These are phyloP conservation scores for Blumeria hordei DNA, from an alignment of 2,329 filamentous ascomycete species.

Conservation along the genomic window DNA sequence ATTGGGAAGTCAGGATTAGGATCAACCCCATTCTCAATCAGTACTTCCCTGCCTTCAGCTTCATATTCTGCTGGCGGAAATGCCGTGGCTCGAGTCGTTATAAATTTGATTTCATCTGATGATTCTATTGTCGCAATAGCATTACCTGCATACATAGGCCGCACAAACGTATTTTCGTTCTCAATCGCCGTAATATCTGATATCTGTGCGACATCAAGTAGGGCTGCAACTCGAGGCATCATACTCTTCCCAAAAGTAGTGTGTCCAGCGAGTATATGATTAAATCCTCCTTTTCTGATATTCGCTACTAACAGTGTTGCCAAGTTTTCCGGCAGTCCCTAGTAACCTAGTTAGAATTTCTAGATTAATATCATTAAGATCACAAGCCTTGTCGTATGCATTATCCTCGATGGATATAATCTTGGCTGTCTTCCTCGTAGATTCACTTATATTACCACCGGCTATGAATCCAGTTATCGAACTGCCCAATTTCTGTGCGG, in stretches of 20 bases:
- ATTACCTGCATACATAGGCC: slow-evolving; percentile 93
- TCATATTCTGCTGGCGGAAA: slow-evolving; percentile 54
- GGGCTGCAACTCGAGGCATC: slow-evolving; percentile 70
- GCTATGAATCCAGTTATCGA: slow-evolving; percentile 71
- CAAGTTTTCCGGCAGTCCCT: slow-evolving; percentile 83
- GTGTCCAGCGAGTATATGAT: slow-evolving; percentile 74
- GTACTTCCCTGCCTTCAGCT: slow-evolving; percentile 38
- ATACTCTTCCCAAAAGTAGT: slow-evolving; percentile 94
- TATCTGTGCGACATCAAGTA: slow-evolving; percentile 80
- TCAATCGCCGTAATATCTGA: slow-evolving; percentile 78
- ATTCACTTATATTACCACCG: slow-evolving; percentile 48
- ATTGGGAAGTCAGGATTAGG: slow-evolving; percentile 49
- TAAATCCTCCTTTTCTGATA: slow-evolving; percentile 85
- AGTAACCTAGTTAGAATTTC: slow-evolving; percentile 2
- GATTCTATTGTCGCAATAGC: slow-evolving; percentile 92
- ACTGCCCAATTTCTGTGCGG: slow-evolving; percentile 68
- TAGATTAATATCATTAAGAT: background rate
- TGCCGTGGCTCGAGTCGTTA: slow-evolving; percentile 82
- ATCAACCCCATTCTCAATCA: slow-evolving; percentile 64
- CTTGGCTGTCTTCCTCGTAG: slow-evolving; percentile 68
- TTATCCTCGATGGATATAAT: slow-evolving; percentile 69
- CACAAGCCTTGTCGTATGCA: slow-evolving; percentile 65
- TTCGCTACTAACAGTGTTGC: slow-evolving; percentile 88
- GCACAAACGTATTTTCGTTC: slow-evolving; percentile 79
- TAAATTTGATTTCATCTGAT: slow-evolving; percentile 58